Evolutionary conservation across 441 rosid species (phyloP), one percentile per base, ranked within the genome.

Genomic region (Populus tomentosa): DNA sequence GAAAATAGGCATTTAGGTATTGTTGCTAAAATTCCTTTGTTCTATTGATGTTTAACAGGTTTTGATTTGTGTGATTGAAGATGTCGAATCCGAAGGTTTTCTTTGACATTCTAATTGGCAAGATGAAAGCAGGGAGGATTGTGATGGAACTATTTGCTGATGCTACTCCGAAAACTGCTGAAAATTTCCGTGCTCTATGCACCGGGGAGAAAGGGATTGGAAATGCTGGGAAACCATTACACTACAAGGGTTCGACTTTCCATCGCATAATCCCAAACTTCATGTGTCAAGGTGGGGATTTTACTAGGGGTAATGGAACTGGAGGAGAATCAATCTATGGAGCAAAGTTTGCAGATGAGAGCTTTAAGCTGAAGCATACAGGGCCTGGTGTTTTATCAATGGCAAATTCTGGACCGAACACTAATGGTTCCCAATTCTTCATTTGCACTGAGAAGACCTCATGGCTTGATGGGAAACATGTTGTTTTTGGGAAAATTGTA

Each of bases 241-340:
- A 89, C 80, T 90, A 88, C 78, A 93, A 92, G 88, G 94, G 94
- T 70, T 89, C 93, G 0, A 23, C 85, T 56, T 92, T 94, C 86
- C 97, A 93, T 78, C 87, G 95, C 11, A 86, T 91, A 26, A 93
- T 93, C 63, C 97, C 92, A 0, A 79, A 74, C 53, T 93, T 93
- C 88, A 91, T 88, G 98, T 91, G 94, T 79, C 97, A 93, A 80
- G 95, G 94, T 35, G 97, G 97, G 64, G 94, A 90, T 72, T 89
- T 94, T 78, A 89, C 94, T 0, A 85, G 86, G 6, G 95, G 95
- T 36, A 86, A 92, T 75, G 98, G 98, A 30, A 94, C 94, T 0
- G 97, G 94, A n/a, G 97, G 93, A 16, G 97, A 94, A 77, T 89
- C 98, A 0, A 90, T 94, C 1, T 89, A 90, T 26, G 92, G 94